Evolutionary conservation across 2,329 filamentous ascomycete species (phyloP).

Genomic region (Sarocladiaceae sp.): DNA sequence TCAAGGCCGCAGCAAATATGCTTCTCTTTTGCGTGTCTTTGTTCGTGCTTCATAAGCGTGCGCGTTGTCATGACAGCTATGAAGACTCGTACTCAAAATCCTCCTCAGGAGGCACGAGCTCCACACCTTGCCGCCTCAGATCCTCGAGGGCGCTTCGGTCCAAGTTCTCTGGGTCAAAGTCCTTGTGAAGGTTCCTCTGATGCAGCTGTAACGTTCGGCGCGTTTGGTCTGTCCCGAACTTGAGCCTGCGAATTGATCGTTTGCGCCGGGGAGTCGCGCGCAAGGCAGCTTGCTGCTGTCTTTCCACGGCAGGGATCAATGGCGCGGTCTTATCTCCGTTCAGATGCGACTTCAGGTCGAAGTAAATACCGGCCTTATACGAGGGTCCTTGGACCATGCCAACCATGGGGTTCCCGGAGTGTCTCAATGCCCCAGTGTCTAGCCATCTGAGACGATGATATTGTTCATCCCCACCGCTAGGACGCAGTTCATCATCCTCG

Average conservation of each 20-base stretch:
- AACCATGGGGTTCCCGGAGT: slow-evolving; percentile 41
- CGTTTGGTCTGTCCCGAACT: background rate
- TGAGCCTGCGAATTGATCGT: slow-evolving; percentile 21
- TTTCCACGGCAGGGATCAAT: slow-evolving; percentile 39
- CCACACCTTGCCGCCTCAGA: background rate
- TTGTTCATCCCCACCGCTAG: slow-evolving; percentile 10
- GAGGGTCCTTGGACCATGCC: slow-evolving; percentile 53
- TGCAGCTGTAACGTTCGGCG: background rate
- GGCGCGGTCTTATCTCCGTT: slow-evolving; percentile 37
- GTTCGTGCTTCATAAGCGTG: too few relatives aligned
- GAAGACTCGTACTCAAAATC: background rate
- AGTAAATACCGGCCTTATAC: slow-evolving; percentile 44
- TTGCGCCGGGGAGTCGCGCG: slow-evolving; percentile 17
- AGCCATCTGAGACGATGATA: slow-evolving; percentile 24
- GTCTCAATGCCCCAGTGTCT: slow-evolving; percentile 32
- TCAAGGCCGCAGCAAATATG: too few relatives aligned
- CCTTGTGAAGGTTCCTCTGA: background rate
- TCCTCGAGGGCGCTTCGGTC: background rate
- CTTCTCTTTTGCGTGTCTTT: too few relatives aligned
- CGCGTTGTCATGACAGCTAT: background rate
- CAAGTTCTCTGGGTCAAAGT: background rate
- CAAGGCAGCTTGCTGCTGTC: slow-evolving; percentile 37
- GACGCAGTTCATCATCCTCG: slow-evolving; percentile 15
- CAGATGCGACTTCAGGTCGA: slow-evolving; percentile 43
- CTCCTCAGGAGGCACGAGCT: background rate